Evolutionary conservation across 2,329 filamentous ascomycete genomes (phyloP).

Genomic region (Cryphonectria radicalis): DNA sequence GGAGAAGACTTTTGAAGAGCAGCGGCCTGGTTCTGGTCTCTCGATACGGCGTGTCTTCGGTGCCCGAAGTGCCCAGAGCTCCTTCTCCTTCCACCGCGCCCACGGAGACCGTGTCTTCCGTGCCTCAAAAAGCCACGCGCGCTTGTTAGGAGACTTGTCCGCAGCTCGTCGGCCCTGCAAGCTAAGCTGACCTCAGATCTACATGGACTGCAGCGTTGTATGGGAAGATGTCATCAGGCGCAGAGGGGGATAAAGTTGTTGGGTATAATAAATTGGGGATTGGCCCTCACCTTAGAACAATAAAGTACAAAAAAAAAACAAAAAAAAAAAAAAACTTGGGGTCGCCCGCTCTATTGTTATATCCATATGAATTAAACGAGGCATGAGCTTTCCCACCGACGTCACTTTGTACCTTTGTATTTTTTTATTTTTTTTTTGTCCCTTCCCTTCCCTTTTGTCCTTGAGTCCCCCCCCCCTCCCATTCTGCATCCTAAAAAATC

Average conservation of each 20-base stretch:
- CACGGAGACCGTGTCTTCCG: constrained; percentile 1
- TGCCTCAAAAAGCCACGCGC: not conserved
- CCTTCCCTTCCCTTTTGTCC: not conserved
- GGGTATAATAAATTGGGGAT: not conserved
- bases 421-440: not conserved
- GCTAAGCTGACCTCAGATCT: not conserved
- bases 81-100: constrained; percentile 11
- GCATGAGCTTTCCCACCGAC: constrained; percentile 12
- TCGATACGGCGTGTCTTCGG: constrained; percentile 17
- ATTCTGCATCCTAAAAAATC: not conserved
- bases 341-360: not conserved
- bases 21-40: not conserved
- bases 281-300: too few species aligned
- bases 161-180: not conserved
- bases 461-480: not conserved
- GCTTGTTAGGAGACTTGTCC: not conserved
- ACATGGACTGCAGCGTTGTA: not conserved
- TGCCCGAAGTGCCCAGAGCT: constrained; percentile 24
- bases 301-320: not conserved
- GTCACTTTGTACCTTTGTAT: not conserved
- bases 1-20: not conserved
- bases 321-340: not conserved
- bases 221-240: too few species aligned
- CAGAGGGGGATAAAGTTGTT: not conserved
- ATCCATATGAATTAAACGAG: constrained; percentile 29